These are phyloP conservation scores for Penicillium waksmanii DNA, from an alignment of 495 filamentous ascomycete genomes.

Conservation along the genomic window DNA sequence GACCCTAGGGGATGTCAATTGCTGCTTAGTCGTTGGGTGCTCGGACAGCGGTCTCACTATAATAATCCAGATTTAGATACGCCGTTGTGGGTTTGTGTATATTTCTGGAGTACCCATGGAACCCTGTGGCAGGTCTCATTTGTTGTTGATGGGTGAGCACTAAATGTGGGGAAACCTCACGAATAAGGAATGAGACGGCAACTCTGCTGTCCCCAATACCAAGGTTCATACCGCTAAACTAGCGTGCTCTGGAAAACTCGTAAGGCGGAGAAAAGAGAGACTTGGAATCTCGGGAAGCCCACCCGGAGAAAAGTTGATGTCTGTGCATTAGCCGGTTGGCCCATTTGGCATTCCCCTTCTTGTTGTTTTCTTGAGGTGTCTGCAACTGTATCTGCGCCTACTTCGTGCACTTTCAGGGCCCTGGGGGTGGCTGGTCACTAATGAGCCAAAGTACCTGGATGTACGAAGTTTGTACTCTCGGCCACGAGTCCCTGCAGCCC, in stretches of 20 bases:
- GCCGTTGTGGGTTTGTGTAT: not conserved
- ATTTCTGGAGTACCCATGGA: not conserved
- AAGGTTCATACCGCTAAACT: conserved; percentile 10
- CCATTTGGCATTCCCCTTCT: not conserved
- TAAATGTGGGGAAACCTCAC: conserved; percentile 33
- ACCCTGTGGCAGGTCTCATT: conserved; percentile 20
- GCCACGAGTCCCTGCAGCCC: conserved; percentile 19
- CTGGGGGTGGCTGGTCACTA: conserved; percentile 7
- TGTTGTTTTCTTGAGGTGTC: not conserved
- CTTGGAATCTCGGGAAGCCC: not conserved
- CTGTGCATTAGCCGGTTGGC: conserved; percentile 11
- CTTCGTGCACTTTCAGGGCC: conserved; percentile 8
- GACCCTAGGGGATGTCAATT: not conserved
- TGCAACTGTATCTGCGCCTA: not conserved
- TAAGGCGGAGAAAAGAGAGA: conserved; percentile 12
- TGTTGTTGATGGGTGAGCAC: conserved; percentile 10
- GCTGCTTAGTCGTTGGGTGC: not conserved
- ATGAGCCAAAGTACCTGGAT: not conserved
- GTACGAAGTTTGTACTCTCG: not conserved
- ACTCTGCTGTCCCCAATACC: conserved; percentile 8
- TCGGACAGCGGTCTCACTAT: conserved; percentile 7
- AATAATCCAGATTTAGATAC: not conserved
- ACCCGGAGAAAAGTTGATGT: conserved; percentile 13
- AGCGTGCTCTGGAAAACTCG: not conserved
- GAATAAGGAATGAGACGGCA: conserved; percentile 22